Base-by-base conservation (phyloP, 1,284 basidiomycete species). In the Microbotryum saponariae region DNA sequence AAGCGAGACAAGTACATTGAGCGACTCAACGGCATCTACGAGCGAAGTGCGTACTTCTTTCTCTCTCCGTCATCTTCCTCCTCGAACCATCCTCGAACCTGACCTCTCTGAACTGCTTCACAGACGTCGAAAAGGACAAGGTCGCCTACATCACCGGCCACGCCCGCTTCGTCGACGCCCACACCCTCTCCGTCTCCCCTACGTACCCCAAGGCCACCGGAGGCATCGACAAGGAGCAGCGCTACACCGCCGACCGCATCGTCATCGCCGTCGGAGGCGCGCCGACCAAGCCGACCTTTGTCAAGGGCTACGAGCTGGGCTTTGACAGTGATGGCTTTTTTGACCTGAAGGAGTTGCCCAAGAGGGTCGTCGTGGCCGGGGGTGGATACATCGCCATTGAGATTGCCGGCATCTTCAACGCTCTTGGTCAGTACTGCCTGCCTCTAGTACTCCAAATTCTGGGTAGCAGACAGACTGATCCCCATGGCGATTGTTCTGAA, bases 321-420 rank as follows among this genome's bases (percentile, higher is more conserved):
- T 93, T 91, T 72, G 80, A 86, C 76, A 96, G 91, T 23, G 96
- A 99, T 76, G 92, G 91, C 12, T 99, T 98, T 81, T 99, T 99
- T 73, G 90, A 85, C 50, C 83, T 98, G 52, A 83, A 85, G 71
- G 82, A 88, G 64, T 91, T 96, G 76, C 94, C 94, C 16, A 90
- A 88, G 77, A 84, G 91, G 60, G 92, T 96, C 37, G 92, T 87
- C 2, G 88, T 98, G 62, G 86, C 97, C 47, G 94, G 94, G 55
- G 94, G 94, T 21, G 94, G 94, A 5, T 98, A 98, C 77, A 98
- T 98, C 71, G 91, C 91, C 25, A 89, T 97, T 68, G 94, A 98
- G 65, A 66, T 78, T 12, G 89, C 91, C 5, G 91, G 91, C 29
- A 83, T 96, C 61, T 83, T 96, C 76, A 84, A 93, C 76, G 81